Conservation (phyloP, 805 yeast species). For the Ogataea nitratoaversa region DNA sequence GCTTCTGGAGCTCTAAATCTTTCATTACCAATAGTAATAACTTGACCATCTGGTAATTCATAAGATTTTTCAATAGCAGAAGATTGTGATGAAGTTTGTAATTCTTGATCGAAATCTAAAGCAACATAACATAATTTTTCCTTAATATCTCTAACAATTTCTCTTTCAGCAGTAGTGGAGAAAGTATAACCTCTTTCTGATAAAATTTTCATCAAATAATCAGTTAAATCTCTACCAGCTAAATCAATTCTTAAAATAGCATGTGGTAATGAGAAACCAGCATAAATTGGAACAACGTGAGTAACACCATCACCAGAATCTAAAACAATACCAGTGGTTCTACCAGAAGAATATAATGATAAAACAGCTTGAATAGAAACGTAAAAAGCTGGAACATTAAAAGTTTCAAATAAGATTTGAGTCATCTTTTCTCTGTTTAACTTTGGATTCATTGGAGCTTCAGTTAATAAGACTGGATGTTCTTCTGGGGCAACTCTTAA, state of each 20-base stretch:
- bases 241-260: conserved; percentile 98
- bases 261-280: conserved; percentile 99
- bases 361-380: conserved; percentile 98
- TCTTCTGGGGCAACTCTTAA: conserved; percentile 99
- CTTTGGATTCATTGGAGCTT: conserved; percentile 99
- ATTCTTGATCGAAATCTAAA: conserved; percentile 97
- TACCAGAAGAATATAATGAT: conserved; percentile 97
- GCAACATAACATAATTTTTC: conserved; percentile 99
- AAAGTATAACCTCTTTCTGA: conserved; percentile 98
- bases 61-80: conserved; percentile 97
- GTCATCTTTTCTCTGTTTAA: conserved; percentile 99
- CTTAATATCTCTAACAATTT: conserved; percentile 90
- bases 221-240: conserved; percentile 99
- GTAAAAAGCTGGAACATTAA: conserved; percentile 99
- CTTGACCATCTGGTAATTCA: conserved; percentile 99
- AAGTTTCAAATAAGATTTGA: conserved; percentile 97
- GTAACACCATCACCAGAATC: conserved; percentile 99
- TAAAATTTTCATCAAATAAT: conserved; percentile 96
- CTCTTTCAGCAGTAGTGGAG: conserved; percentile 99
- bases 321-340: conserved; percentile 99
- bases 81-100: conserved; percentile 98
- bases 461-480: conserved; percentile 98
- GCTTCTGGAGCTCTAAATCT: conserved; percentile 99
- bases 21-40: conserved; percentile 98
- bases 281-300: conserved; percentile 99